phyloP scores from a whole-genome alignment of 2,329 filamentous ascomycete genomes.

The Aspergillus neotritici region DNA sequence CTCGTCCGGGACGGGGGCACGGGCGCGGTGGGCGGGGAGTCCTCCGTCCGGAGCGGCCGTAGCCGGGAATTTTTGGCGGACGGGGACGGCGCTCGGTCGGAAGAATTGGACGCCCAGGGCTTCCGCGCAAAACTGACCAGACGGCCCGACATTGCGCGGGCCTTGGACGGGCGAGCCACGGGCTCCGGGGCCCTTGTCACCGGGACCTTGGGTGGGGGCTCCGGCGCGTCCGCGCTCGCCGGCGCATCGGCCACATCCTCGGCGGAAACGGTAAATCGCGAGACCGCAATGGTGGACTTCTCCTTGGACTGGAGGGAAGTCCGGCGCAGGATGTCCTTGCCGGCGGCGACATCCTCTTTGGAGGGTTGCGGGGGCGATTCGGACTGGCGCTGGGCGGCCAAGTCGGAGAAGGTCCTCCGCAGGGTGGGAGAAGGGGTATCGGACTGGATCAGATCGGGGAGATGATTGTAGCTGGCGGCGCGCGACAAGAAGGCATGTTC shows the following conservation, averaged over 20 bases:
- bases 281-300: conserved; percentile 26
- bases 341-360: conserved; percentile 35
- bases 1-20: conserved; percentile 13
- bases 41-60: conserved; percentile 22
- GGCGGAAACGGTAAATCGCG: conserved; percentile 34
- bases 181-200: conserved; percentile 27
- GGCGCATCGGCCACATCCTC: conserved; percentile 30
- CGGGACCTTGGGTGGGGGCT: conserved; percentile 16
- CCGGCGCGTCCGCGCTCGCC: conserved; percentile 13
- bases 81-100: conserved; percentile 45
- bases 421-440: conserved; percentile 34
- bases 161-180: conserved; percentile 35
- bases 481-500: conserved; percentile 39
- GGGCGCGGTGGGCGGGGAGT: conserved; percentile 19
- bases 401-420: conserved; percentile 48
- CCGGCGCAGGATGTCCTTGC: conserved; percentile 39
- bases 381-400: conserved; percentile 39
- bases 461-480: conserved; percentile 54
- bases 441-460: conserved; percentile 39
- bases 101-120: conserved; percentile 43
- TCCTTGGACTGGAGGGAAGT: conserved; percentile 36
- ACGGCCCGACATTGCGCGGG: conserved; percentile 46
- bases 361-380: conserved; percentile 34
- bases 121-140: conserved; percentile 48
- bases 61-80: conserved; percentile 28